Evolutionary conservation across 1,284 basidiomycete species (phyloP), one percentile per base, ranked within the genome.

Genomic region (Coniferiporia sulphurascens): DNA sequence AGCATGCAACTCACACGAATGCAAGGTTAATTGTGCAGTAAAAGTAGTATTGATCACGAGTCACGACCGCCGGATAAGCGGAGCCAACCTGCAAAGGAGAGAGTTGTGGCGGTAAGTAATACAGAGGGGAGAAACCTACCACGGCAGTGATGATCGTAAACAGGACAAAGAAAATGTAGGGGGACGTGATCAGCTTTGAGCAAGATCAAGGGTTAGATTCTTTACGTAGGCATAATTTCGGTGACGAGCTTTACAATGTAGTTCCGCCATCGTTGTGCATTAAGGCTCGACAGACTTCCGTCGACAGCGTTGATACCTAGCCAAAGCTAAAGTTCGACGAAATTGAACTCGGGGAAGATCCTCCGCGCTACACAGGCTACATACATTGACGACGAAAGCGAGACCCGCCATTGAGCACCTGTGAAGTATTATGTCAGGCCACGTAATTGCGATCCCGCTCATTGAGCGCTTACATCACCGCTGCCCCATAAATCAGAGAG

Each of bases 401-500:
- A 60, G 46, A 35, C 58, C 58, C 48, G 58, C 58, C 19, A 48
- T 50, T 34, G 58, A 52, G n/a, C 38, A 46, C 52, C 58, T 60
- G 27, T 22, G 32, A 43, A 59, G 34, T 17, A 9, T 10, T n/a
- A 48, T 36, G 17, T 17, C 7, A 41, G 55, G 21, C 3, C 21
- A 34, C 17, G 6, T 12, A 15, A 5, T 8, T 4, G 38, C 44
- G 12, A 17, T 15, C 17, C 27, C 15, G 9, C 9, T 1, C 15
- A 56, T 17, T 17, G 8, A 10, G n/a, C 27, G 27, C 54, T 45
- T 52, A 60, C 59, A 60, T 46, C 1, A 60, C 34, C 1, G 59
- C 53, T 9, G 59, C 44, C 3, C 59, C 59, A 32, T 60, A 60
- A 19, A 60, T 60, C 21, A 60, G 44, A 13, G 59, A 55, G n/a